Conservation (phyloP, 140 eudicot species). For the Oenanthe javanica region DNA sequence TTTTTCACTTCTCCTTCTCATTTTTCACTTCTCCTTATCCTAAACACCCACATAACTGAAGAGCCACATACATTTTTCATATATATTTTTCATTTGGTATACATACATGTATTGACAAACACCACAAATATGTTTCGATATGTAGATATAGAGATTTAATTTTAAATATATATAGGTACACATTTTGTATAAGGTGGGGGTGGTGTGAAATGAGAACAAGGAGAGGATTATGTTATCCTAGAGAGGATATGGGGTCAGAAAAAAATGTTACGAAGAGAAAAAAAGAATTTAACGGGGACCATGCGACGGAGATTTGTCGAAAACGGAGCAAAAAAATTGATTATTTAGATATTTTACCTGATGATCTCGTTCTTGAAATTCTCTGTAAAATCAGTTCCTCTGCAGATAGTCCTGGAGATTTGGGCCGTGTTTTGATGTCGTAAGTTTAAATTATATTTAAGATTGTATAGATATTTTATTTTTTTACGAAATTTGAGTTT, state of each 20-base stretch:
- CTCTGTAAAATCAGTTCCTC: conserved; percentile 43
- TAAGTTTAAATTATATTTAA: conserved; percentile 9
- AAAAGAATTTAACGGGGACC: conserved; percentile 12
- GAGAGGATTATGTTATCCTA: conserved; percentile 27
- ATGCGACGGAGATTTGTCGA: neutral
- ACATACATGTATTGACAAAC: too few relatives aligned
- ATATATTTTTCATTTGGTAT: neutral
- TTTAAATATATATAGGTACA: neutral
- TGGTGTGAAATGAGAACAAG: conserved; percentile 37
- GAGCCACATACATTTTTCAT: neutral
- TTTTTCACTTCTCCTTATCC: conserved; percentile 8
- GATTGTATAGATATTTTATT: neutral
- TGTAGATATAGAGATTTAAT: neutral
- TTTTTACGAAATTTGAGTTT: neutral
- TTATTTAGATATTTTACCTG: conserved; percentile 49
- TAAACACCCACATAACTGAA: neutral
- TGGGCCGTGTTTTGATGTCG: conserved; percentile 46
- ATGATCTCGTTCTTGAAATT: conserved; percentile 48
- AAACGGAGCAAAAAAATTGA: conserved; percentile 12
- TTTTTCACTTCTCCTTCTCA: too few relatives aligned
- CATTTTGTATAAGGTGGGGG: neutral
- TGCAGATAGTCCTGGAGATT: conserved; percentile 43
- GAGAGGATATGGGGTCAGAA: neutral
- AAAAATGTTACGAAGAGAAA: conserved; percentile 13
- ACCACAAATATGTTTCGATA: neutral